Evolutionary conservation across 345 rosid genomes (phyloP), one percentile per base, ranked within the genome.

Genomic region (Salix udensis): DNA sequence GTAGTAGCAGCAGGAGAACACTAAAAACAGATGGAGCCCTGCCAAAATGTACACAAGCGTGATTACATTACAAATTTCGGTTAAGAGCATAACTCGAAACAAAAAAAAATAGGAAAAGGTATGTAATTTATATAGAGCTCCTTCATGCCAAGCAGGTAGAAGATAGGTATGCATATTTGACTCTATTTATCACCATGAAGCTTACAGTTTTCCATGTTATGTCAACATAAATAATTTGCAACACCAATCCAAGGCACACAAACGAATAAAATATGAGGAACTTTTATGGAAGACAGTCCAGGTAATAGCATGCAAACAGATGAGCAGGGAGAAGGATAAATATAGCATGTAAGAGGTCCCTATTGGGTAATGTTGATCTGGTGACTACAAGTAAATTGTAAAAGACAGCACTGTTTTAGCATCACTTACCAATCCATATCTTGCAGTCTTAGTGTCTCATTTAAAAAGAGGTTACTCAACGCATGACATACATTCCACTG

Each of bases 401-500:
- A 39, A 55, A 28, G 36, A 26, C 7, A 64, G 24, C 26, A 7
- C 2, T 31, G 40, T 34, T 71, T 66, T 44, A 44, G 67, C 66
- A 73, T 74, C 28, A 31, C 88, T 76, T 90, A 95, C 98, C 98
- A 93, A 72, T 91, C 96, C 93, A 85, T 88, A 73, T 95, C 90
- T 79, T 86, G 92, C 78, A 91, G 88, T 74, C 83, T 84, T 76
- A 93, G 73, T 46, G 98, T 87, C 84, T 90, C 89, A 48, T 91
- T 95, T 71, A 89, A 82, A 82, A 93, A 93, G 72, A 95, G 88
- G 72, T 89, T 90, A 88, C 97, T 91, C 81, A 93, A 81, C 24
- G 98, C 97, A 70, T 93, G 92, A 80, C 98, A 93, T 70, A 89
- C 98, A 87, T 95, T 95, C 98, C 98, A 95, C 62, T 95, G 98